Evolutionary conservation across 495 filamentous ascomycete genomes (phyloP).

Genomic region (Xylaria curta): DNA sequence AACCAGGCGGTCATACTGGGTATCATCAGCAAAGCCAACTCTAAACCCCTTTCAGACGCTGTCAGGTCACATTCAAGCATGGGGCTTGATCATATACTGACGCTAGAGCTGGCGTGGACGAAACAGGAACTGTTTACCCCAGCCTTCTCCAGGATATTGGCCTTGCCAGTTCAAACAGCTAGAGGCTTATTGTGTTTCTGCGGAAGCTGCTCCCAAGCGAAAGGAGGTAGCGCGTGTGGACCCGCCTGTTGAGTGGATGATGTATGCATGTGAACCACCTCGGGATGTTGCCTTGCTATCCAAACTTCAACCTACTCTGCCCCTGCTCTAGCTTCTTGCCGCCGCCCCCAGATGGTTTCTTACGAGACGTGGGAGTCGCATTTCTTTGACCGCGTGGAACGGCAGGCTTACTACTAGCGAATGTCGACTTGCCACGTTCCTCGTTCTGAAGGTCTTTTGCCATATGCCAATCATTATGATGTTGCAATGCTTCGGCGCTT

Average conservation of each 20-base stretch:
- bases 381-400: conserved; percentile 41
- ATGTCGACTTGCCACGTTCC: conserved; percentile 53
- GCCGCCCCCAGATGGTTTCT: conserved; percentile 38
- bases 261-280: conserved; percentile 28
- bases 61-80: conserved; percentile 19
- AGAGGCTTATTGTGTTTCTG: background rate
- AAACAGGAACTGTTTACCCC: conserved; percentile 6
- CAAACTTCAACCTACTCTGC: conserved; percentile 77
- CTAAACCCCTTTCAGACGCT: conserved; percentile 1
- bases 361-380: conserved; percentile 40
- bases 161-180: conserved; percentile 12
- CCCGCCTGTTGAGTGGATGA: conserved; percentile 36
- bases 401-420: conserved; percentile 44
- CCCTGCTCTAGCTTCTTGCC: conserved; percentile 70
- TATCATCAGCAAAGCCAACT: conserved; percentile 10
- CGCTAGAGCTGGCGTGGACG: background rate
- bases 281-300: conserved; percentile 47
- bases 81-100: background rate
- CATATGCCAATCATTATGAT: conserved; percentile 96
- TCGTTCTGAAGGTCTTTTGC: conserved; percentile 82
- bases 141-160: conserved; percentile 19
- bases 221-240: conserved; percentile 29
- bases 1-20: conserved; percentile 4
- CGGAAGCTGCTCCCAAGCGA: conserved; percentile 7
- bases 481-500: conserved; percentile 63